Conservation (phyloP, 2,329 filamentous ascomycete species). For the Sporothrix variecibatus region DNA sequence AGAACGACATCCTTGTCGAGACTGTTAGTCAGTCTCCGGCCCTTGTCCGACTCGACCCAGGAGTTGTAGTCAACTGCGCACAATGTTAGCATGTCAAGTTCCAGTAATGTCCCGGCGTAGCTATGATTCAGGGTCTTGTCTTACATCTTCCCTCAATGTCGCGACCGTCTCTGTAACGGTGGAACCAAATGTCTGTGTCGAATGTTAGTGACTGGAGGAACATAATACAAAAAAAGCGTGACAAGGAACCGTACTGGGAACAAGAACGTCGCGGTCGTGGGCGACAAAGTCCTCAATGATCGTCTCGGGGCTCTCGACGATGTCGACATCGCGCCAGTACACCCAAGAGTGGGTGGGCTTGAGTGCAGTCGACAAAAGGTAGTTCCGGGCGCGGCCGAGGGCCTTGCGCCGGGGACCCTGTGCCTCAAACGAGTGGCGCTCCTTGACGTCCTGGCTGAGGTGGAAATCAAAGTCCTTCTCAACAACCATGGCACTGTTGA, state of each 20-base stretch:
- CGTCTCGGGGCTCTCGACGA: slow-evolving; percentile 81
- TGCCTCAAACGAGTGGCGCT: slow-evolving; percentile 81
- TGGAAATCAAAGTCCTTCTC: slow-evolving; percentile 86
- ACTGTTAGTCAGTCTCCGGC: slow-evolving; percentile 68
- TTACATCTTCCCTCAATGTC: slow-evolving; percentile 95
- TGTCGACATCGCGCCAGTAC: slow-evolving; percentile 97
- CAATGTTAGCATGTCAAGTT: slow-evolving; percentile 32
- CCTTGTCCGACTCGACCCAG: slow-evolving; percentile 92
- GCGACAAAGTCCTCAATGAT: slow-evolving; percentile 95
- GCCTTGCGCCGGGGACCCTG: slow-evolving; percentile 88
- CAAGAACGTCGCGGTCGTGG: slow-evolving; percentile 88
- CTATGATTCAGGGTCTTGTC: slow-evolving; percentile 38
- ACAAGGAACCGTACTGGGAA: slow-evolving; percentile 72
- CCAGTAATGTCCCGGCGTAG: background rate
- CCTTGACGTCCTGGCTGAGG: slow-evolving; percentile 75
- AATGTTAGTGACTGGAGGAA: slow-evolving; percentile 19
- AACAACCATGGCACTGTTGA: slow-evolving; percentile 80
- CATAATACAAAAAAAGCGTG: background rate
- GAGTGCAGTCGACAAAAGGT: slow-evolving; percentile 77
- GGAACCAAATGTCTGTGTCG: slow-evolving; percentile 87
- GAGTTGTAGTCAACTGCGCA: slow-evolving; percentile 92
- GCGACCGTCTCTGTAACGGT: slow-evolving; percentile 74
- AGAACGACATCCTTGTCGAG: slow-evolving; percentile 81
- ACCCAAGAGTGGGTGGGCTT: slow-evolving; percentile 98
- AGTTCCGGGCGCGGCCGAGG: slow-evolving; percentile 90